Evolutionary conservation across 495 filamentous ascomycete species (phyloP), one percentile per base, ranked within the genome.

Genomic region (Baudoinia panamericana): DNA sequence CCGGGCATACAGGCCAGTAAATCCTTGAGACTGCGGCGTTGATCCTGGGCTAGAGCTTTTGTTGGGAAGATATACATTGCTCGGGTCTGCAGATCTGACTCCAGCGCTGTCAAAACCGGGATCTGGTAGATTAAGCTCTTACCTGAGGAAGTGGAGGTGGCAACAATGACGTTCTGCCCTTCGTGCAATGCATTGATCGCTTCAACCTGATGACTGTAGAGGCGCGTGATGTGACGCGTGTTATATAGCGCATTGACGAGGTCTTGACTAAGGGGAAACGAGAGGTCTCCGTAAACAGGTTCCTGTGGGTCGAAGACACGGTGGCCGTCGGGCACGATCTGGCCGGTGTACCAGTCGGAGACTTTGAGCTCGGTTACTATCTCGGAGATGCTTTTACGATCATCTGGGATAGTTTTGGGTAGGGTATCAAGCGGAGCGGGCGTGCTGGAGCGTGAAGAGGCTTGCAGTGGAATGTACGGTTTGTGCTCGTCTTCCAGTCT

Each of bases 41-140:
- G 90, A 61, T 96, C 90, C 58, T 99, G 90, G 2, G 90, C 90
- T 11, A 99, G 66, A 9, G 90, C 90, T 62, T 99, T 99, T 2
- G 90, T 99, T 1, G 90, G 90, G 45, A 97, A 99, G 17, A 99
- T 94, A 55, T 94, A 96, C 78, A 99, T 84, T 8, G 90, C 88
- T 50, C 87, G 66, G 30, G 83, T 80, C 32, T 78, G 67, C 3
- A 53, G 58, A 48, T 95, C 82, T 30, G 71, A 65, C 59, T 96
- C 88, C 9, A 99, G 67, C 20, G 79, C 82, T 55, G 93, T 78
- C 19, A 99, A 63, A 47, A 96, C 87, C 0, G 90, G 90, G 15
- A 99, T 66, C 53, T 96, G 92, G 54, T 96, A 99, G 39, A 96
- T 95, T 22, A 99, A 62, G 4, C 84, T 93, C 60, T 99, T 99